Conservation (phyloP, 1,139 yeast species). For the Magnusiomyces clavatus region DNA sequence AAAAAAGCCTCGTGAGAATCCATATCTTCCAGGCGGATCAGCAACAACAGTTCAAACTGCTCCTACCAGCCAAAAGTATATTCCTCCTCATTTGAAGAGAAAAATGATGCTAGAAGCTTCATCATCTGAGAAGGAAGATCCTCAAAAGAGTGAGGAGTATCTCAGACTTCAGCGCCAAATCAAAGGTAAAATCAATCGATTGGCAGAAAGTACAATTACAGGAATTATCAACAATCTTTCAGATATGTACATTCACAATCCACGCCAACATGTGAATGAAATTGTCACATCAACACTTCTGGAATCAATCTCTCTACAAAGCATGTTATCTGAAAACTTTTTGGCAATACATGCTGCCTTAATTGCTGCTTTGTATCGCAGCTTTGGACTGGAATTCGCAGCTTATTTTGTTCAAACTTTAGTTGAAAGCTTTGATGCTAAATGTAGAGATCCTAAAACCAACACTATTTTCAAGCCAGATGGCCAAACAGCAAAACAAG, state of each 20-base stretch:
- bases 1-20: conserved; percentile 50
- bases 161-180: conserved; percentile 49
- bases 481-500: conserved; percentile 34
- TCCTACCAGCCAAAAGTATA: conserved; percentile 40
- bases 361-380: conserved; percentile 62
- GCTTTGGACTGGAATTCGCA: conserved; percentile 83
- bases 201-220: conserved; percentile 76
- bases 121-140: conserved; percentile 2
- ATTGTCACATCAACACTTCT: conserved; percentile 54
- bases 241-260: conserved; percentile 50
- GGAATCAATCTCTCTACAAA: conserved; percentile 61
- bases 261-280: conserved; percentile 73
- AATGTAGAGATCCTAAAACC: conserved; percentile 25
- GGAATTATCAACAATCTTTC: conserved; percentile 65
- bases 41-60: conserved; percentile 35
- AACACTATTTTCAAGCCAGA: neutral
- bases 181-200: conserved; percentile 75
- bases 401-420: conserved; percentile 75
- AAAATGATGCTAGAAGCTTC: conserved; percentile 27
- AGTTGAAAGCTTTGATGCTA: conserved; percentile 54
- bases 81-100: conserved; percentile 79
- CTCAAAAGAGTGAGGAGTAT: conserved; percentile 39
- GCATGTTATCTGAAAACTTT: conserved; percentile 63
- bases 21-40: conserved; percentile 54
- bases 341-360: conserved; percentile 75